A percentile compares a stretch with the other conserved stretches of the same genome.
Evolutionary conservation across 1,139 yeast genomes (phyloP).

Genomic region (Hemisphaericaspora subhashii): DNA sequence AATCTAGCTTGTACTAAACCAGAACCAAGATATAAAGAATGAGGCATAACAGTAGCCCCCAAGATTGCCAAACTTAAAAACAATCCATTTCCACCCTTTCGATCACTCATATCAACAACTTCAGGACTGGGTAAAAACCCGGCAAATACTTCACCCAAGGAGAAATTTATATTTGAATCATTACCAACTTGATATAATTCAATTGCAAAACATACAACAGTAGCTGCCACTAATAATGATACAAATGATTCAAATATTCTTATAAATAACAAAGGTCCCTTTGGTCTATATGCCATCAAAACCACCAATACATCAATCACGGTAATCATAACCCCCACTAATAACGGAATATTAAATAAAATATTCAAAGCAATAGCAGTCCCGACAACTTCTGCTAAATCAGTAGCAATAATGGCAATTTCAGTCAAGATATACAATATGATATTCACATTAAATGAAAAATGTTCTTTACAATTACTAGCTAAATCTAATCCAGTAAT

Average conservation of each 20-base stretch:
- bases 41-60: slow-evolving; percentile 99
- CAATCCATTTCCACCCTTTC: slow-evolving; percentile 67
- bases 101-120: slow-evolving; percentile 58
- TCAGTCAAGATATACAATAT: slow-evolving; percentile 75
- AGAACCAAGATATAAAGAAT: slow-evolving; percentile 85
- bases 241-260: slow-evolving; percentile 84
- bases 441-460: slow-evolving; percentile 62
- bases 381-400: slow-evolving; percentile 91
- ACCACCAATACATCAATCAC: slow-evolving; percentile 83
- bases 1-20: slow-evolving; percentile 91
- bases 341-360: slow-evolving; percentile 71
- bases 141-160: slow-evolving; percentile 52
- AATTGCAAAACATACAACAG: slow-evolving; percentile 80
- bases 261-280: slow-evolving; percentile 76
- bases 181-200: slow-evolving; percentile 72
- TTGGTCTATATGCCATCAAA: slow-evolving; percentile 84
- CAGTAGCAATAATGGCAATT: slow-evolving; percentile 88
- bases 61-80: slow-evolving; percentile 86
- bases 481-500: slow-evolving; percentile 92
- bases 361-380: slow-evolving; percentile 89
- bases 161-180: slow-evolving; percentile 48
- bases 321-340: slow-evolving; percentile 78
- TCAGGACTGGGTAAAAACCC: slow-evolving; percentile 82
- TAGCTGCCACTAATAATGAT: slow-evolving; percentile 71
- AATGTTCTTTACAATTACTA: slow-evolving; percentile 76